Evolutionary conservation across 495 filamentous ascomycete genomes (phyloP), one percentile per base, ranked within the genome.

Genomic region (Mytilinidion resinicola): DNA sequence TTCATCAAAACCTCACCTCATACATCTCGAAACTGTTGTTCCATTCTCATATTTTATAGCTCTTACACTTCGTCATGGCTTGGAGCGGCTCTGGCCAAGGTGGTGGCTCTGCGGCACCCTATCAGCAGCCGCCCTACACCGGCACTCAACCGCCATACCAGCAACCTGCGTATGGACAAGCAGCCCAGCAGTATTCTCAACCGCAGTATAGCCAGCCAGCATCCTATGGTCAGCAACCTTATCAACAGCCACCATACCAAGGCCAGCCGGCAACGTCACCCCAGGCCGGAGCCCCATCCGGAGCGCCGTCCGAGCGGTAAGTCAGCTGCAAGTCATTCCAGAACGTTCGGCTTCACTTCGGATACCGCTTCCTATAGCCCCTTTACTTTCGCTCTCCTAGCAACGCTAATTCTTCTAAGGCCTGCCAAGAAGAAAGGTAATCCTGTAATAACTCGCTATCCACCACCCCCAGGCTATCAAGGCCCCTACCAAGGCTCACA

Each of bases 381-480:
- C 25, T 30, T 6, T 6, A 6, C 6, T 30, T 30, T 30, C 6
- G 25, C 6, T 30, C 25, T 6, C 25, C 25, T 30, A 30, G 25
- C 25, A 2, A n/a, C 2, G 8, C 14, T 43, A 43, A 19, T 41
- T 43, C 4, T 34, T 11, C 44, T 14, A 48, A 61, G 49, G n/a
- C 54, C 57, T 2, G 65, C 69, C 5, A 64, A 69, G 20, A 73
- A 72, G 61, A 74, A 73, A 44, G 66, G 66, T n/a, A 70, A 71
- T 57, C 69, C 71, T 4, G 61, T 73, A 60, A 72, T 74, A 56
- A 74, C 72, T 5, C 53, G 65, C 30, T 74, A 73, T 49, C 59
- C 71, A 35, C 72, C 72, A 14, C 72, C 72, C 20, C 72, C 70
- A 34, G 70, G 70, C 4, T 74, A 74, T 64, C 63, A 55, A 41